A percentile compares a stretch with the other conserved stretches of the same genome.
These are phyloP conservation scores for Dorcoceras hygrometricum DNA, from an alignment of 257 asterid genomes.

Conservation along the genomic window DNA sequence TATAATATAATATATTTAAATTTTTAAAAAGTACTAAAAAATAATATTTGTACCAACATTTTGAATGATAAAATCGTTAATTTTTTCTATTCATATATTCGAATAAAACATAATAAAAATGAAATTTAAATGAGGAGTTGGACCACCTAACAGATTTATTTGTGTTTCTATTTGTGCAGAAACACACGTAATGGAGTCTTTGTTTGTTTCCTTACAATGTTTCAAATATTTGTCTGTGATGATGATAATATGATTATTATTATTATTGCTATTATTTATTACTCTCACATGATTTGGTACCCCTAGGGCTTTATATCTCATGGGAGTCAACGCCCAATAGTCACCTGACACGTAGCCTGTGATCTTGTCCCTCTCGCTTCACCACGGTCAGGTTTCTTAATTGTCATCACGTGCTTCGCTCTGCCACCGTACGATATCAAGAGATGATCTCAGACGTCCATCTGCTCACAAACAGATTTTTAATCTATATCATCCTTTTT, in stretches of 20 bases:
- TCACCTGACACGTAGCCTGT: conserved; percentile 8
- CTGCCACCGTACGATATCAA: conserved; percentile 4
- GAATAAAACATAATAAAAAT: no score
- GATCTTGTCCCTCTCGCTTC: neutral
- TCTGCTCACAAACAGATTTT: neutral
- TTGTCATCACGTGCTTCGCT: conserved; percentile 22
- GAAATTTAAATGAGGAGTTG: neutral
- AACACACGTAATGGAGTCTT: neutral
- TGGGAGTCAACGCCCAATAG: conserved; percentile 9
- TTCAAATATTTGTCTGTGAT: neutral
- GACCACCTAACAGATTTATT: neutral
- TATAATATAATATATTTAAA: no score
- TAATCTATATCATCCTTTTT: no score
- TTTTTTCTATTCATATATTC: no score
- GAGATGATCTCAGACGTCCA: conserved; percentile 8
- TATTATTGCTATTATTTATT: neutral
- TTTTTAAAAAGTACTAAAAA: no score
- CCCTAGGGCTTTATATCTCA: conserved; percentile 3
- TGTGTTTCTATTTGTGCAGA: neutral
- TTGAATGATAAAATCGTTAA: no score
- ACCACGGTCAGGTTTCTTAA: conserved; percentile 11
- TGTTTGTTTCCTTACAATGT: no score
- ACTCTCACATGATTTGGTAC: conserved; percentile 7
- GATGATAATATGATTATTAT: neutral
- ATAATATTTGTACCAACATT: no score